Evolutionary conservation across 108 stramenopile genomes (phyloP).

Genomic region (Pseudonitzschia multiseries): DNA sequence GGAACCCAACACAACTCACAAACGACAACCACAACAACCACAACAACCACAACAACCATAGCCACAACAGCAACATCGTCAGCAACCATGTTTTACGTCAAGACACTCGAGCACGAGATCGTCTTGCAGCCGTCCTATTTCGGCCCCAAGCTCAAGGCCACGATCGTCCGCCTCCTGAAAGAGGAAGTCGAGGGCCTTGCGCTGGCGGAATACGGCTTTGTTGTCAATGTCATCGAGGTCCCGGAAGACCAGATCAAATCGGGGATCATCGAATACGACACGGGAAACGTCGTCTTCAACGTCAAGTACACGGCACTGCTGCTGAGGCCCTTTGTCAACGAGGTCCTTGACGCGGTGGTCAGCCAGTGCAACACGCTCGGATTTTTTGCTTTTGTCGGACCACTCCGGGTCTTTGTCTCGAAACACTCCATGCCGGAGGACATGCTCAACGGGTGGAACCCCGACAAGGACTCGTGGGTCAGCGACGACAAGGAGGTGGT

Average conservation of each 20-base stretch:
- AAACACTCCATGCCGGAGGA: slow-evolving; percentile 95
- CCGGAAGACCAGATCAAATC: slow-evolving; percentile 89
- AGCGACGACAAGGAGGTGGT: slow-evolving; percentile 93
- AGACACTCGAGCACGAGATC: slow-evolving; percentile 84
- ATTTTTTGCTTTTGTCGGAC: slow-evolving; percentile 91
- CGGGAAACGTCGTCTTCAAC: slow-evolving; percentile 84
- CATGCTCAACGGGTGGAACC: slow-evolving; percentile 91
- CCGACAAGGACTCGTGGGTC: slow-evolving; percentile 90
- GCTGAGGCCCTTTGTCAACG: slow-evolving; percentile 86
- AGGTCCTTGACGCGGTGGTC: slow-evolving; percentile 93
- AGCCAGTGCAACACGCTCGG: slow-evolving; percentile 86
- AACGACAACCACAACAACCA: too few relatives aligned
- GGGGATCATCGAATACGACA: slow-evolving; percentile 94
- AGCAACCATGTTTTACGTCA: slow-evolving; percentile 85
- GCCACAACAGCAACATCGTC: background rate
- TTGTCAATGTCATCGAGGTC: slow-evolving; percentile 91
- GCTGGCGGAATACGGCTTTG: slow-evolving; percentile 91
- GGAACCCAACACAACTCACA: too few relatives aligned
- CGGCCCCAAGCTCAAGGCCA: slow-evolving; percentile 81
- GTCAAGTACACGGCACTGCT: slow-evolving; percentile 91
- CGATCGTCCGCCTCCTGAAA: slow-evolving; percentile 82
- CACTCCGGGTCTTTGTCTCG: slow-evolving; percentile 90
- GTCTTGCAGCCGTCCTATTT: slow-evolving; percentile 82
- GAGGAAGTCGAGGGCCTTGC: slow-evolving; percentile 92
- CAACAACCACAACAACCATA: too few relatives aligned